Evolutionary conservation across 2,329 filamentous ascomycete species (phyloP).

Genomic region (Phialophora verrucosa): DNA sequence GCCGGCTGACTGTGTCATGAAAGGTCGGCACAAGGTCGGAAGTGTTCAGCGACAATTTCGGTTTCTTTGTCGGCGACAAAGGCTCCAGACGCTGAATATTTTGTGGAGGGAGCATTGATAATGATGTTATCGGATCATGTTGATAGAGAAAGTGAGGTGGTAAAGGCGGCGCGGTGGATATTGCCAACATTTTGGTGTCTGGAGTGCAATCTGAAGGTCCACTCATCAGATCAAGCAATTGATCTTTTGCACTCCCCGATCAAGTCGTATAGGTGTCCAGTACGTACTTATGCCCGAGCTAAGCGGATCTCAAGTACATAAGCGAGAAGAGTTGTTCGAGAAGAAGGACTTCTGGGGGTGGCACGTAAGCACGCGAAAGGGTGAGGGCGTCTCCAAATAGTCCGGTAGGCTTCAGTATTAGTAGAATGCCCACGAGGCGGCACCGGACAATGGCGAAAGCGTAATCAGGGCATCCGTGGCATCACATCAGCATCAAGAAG

Average conservation of each 20-base stretch:
- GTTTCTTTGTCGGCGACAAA: constrained; percentile 48
- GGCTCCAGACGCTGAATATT: constrained; percentile 7
- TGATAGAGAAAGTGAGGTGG: constrained; percentile 26
- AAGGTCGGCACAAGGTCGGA: constrained; percentile 57
- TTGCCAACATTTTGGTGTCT: constrained; percentile 29
- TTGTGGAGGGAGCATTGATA: constrained; percentile 19
- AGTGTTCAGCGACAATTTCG: constrained; percentile 68
- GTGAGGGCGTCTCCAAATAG: constrained; percentile 10
- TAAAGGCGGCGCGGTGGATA: constrained; percentile 24
- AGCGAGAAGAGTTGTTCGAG: constrained; percentile 3
- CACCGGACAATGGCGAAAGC: not conserved
- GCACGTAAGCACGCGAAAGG: constrained; percentile 22
- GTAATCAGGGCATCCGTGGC: constrained; percentile 11
- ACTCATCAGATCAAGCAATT: constrained; percentile 19
- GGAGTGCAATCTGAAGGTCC: constrained; percentile 6
- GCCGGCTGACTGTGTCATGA: constrained; percentile 59
- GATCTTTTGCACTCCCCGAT: constrained; percentile 11
- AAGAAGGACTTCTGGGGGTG: constrained; percentile 6
- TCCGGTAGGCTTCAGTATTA: constrained; percentile 1
- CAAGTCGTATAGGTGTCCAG: constrained; percentile 6
- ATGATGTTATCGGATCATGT: constrained; percentile 18
- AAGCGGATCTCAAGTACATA: constrained; percentile 8
- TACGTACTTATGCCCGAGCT: constrained; percentile 12
- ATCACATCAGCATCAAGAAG: constrained; percentile 17
- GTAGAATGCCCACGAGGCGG: not conserved